These are phyloP conservation scores for Penicillium coffeae DNA, from an alignment of 495 filamentous ascomycete genomes.

Conservation along the genomic window DNA sequence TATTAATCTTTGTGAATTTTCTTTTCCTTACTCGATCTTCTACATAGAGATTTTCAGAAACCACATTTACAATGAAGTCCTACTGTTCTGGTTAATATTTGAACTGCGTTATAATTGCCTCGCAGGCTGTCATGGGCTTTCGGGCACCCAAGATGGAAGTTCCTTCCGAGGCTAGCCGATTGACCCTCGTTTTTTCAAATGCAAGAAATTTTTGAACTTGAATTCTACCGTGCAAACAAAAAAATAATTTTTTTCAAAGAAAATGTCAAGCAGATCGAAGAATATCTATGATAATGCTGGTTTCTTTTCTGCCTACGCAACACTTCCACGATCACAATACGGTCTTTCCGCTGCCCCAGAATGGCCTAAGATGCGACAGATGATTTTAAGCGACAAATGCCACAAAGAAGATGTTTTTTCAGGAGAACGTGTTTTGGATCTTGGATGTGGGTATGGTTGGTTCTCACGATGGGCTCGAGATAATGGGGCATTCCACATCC, in stretches of 20 bases:
- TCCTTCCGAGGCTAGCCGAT: not conserved
- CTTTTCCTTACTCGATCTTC: too few relatives aligned
- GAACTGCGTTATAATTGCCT: too few relatives aligned
- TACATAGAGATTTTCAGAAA: too few relatives aligned
- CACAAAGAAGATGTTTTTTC: not conserved
- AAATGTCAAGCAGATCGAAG: too few relatives aligned
- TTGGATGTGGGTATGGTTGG: conserved; percentile 26
- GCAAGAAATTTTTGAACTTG: not conserved
- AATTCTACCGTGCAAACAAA: not conserved
- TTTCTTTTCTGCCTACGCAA: conserved; percentile 20
- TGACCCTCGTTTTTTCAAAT: not conserved
- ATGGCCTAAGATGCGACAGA: conserved; percentile 17
- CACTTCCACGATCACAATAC: conserved; percentile 19
- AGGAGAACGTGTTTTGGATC: conserved; percentile 11
- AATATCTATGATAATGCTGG: conserved; percentile 23
- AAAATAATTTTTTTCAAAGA: conserved; percentile 1
- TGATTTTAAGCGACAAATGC: conserved; percentile 8
- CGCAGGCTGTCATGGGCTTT: not conserved
- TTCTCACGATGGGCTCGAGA: conserved; percentile 21
- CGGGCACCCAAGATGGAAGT: not conserved
- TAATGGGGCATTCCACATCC: conserved; percentile 6
- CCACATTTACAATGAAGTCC: too few relatives aligned
- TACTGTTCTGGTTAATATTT: too few relatives aligned
- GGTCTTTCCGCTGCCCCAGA: conserved; percentile 16
- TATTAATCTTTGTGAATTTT: too few relatives aligned